Base-by-base conservation (phyloP, 2,329 filamentous ascomycete genomes). In the Cordyceps javanica region DNA sequence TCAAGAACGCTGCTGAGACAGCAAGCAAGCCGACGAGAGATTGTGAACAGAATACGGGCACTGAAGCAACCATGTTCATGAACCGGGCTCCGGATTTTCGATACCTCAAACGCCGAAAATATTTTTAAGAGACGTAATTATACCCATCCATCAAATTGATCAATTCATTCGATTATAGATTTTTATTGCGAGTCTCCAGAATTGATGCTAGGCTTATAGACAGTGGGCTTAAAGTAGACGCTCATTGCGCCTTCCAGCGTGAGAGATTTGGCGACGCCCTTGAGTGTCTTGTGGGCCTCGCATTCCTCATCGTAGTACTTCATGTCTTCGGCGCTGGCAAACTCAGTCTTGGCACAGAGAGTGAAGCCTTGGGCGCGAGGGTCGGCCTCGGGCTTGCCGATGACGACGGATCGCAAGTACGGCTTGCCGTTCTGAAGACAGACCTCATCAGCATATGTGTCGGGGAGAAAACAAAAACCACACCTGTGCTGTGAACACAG, bases 271-370 rank as follows among this genome's bases (percentile, higher is more conserved):
- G 70, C 72, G 2, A 64, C 61, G 34, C 63, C 65, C 69, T 76
- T 78, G 59, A 80, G 70, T 25, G 61, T 67, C 58, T 65, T 63
- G 61, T 80, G 77, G 2, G 75, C 75, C n/a, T 65, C 59, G 63
- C 77, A 79, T 55, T 68, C 75, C 10, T 75, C 74, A 68, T 90
- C 87, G 68, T 89, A 90, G 72, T 81, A 90, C 63, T 82, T 76
- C 81, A 90, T 84, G 68, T 90, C 87, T 13, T 85, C 85, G 56
- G 83, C 65, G 59, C 73, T 85, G 46, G 79, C 78, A 66, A 90
- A 90, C 48, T 82, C 80, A 41, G 80, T 84, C 68, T 84, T 81
- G 50, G 81, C 81, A 16, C 82, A 77, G 55, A 90, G 65, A 8
- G 84, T 89, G 74, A 79, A 89, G 44, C 86, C 87, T 69, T 87